Evolutionary conservation across 2,329 filamentous ascomycete species (phyloP), one percentile per base, ranked within the genome.

Genomic region (Aspergillus hiratsukae): DNA sequence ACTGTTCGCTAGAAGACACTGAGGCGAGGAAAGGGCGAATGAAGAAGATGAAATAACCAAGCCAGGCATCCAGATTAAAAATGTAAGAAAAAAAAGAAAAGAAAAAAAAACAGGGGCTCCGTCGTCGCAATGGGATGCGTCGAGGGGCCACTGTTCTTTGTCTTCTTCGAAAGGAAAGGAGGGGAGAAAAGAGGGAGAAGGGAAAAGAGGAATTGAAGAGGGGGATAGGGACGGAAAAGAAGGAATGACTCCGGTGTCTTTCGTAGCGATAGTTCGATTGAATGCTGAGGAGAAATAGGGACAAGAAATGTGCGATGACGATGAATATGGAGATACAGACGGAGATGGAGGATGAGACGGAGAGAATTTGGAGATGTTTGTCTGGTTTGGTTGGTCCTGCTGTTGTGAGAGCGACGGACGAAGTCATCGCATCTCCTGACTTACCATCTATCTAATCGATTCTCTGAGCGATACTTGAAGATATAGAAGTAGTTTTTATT

Each of bases 1-100:
- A 48, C n/a, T 9, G 19, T 14, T 50, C 52, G 10, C 28, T 43
- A 7, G 43, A 56, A 51, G 51, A 52, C 57, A 56, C 54, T 56
- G 53, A 56, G 54, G 54, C 37, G 48, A 51, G 46, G 43, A 29
- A 52, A 45, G 29, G 48, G 51, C 29, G 31, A 27, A 41, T 10
- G 29, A 45, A n/a, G 51, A 27, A 23, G 27, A 19, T 45, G 17
- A n/a, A 17, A 7, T 46, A 9, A 14, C 19, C 43, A 23, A 37
- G 19, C 37, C 31, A 29, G 49, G 37, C 50, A 52, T 52, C 29
- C 50, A 31, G 37, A 43, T 23, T 17, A 35, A 14, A 25, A 19
- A 35, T 6, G 11, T 5, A 14, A 14, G 14, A 35, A 6, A 35
- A 35, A 35, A 14, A 31, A 4, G 23, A 23, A 23, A 23, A 23